Conservation (phyloP, 805 yeast species). For the Metschnikowia similis region DNA sequence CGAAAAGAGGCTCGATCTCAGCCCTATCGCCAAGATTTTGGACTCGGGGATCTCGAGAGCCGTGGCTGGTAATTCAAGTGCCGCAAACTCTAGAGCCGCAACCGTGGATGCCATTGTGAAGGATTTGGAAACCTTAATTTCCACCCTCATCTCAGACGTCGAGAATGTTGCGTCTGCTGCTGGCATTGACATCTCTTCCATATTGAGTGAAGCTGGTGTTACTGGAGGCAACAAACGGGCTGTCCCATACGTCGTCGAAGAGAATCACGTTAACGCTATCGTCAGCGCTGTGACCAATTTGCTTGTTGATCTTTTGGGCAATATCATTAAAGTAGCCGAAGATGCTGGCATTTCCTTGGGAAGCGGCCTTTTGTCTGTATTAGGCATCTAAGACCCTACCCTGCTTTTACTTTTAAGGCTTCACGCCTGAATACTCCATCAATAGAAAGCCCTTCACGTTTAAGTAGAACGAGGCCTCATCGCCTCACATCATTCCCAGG, state of each 20-base stretch:
- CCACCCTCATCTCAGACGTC: slow-evolving; percentile 5
- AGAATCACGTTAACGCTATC: slow-evolving; percentile 1
- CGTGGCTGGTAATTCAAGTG: not conserved
- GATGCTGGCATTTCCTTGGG: slow-evolving; percentile 7
- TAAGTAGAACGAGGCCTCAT: too few species aligned
- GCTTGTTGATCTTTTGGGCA: slow-evolving; percentile 6
- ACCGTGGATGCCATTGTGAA: not conserved
- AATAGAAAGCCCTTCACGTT: not conserved
- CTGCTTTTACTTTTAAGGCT: not conserved
- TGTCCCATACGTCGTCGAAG: not conserved
- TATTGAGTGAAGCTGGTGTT: slow-evolving; percentile 2
- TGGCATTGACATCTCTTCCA: slow-evolving; percentile 4
- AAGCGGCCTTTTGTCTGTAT: slow-evolving; percentile 3
- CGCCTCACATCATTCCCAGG: too few species aligned
- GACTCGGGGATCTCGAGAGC: not conserved
- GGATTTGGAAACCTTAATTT: slow-evolving; percentile 4
- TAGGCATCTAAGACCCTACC: slow-evolving; percentile 1
- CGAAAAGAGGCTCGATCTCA: slow-evolving; percentile 1
- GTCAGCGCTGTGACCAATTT: slow-evolving; percentile 1
- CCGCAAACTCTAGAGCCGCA: not conserved
- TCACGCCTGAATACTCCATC: not conserved
- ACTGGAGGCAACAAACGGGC: not conserved
- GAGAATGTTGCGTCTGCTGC: slow-evolving; percentile 10
- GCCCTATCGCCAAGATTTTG: not conserved
- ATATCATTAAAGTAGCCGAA: slow-evolving; percentile 1